These are phyloP conservation scores for Tubosaeta brunneosetosa DNA, from an alignment of 768 basidiomycete genomes.

Conservation along the genomic window DNA sequence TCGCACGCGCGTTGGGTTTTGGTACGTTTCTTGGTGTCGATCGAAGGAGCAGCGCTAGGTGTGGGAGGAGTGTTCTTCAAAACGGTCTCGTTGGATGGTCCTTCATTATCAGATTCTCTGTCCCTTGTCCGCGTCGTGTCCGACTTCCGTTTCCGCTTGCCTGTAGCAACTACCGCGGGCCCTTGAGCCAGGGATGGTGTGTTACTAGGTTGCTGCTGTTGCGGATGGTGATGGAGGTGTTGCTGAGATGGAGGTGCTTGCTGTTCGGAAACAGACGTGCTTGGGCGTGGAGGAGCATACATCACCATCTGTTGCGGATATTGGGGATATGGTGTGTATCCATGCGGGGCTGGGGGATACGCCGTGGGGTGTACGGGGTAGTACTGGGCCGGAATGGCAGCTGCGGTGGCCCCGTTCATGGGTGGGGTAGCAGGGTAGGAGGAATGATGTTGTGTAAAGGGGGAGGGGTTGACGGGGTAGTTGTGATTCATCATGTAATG, in stretches of 20 bases:
- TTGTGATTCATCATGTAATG: slow-evolving; percentile 67
- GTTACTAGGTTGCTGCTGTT: slow-evolving; percentile 29
- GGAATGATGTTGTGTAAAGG: slow-evolving; percentile 43
- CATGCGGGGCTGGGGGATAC: slow-evolving; percentile 40
- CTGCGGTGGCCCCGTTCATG: slow-evolving; percentile 37
- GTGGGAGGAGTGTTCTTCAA: slow-evolving; percentile 32
- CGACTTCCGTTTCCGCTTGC: slow-evolving; percentile 65
- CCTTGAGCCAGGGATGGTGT: slow-evolving; percentile 31
- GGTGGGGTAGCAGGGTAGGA: slow-evolving; percentile 27
- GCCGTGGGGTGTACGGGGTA: slow-evolving; percentile 55
- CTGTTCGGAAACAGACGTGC: slow-evolving; percentile 33
- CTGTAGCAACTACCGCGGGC: slow-evolving; percentile 30
- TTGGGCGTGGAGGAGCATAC: slow-evolving; percentile 46
- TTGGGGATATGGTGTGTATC: slow-evolving; percentile 55
- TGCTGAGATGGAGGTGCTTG: slow-evolving; percentile 21
- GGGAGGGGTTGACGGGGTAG: slow-evolving; percentile 58
- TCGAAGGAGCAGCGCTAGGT: slow-evolving; percentile 27
- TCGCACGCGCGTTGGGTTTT: slow-evolving; percentile 94
- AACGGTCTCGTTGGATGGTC: slow-evolving; percentile 42
- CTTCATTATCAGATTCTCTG: slow-evolving; percentile 60
- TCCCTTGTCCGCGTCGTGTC: slow-evolving; percentile 38
- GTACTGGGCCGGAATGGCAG: slow-evolving; percentile 43
- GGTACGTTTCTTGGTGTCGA: slow-evolving; percentile 80
- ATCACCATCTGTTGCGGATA: slow-evolving; percentile 61
- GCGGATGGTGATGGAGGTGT: slow-evolving; percentile 11